Conservation (phyloP, 805 yeast genomes). For the Maudiozyma barnettii region DNA sequence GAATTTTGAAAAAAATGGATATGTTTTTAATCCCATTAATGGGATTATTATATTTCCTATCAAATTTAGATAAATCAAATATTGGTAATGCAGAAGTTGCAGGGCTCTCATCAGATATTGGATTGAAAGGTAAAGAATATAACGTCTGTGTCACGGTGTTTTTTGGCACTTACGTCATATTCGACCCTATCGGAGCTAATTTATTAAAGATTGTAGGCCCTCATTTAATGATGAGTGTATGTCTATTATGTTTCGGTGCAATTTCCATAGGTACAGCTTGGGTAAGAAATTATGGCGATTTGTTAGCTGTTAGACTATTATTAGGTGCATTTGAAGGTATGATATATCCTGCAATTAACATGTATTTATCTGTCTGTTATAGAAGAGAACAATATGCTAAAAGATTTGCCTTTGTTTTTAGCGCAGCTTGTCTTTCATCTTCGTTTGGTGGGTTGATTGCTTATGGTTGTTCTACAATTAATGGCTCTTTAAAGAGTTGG, state of each 20-base stretch:
- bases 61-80: constrained; percentile 45
- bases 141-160: constrained; percentile 38
- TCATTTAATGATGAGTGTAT: constrained; percentile 28
- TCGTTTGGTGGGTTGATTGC: constrained; percentile 50
- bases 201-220: constrained; percentile 32
- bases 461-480: constrained; percentile 36
- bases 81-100: constrained; percentile 52
- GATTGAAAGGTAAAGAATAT: constrained; percentile 33
- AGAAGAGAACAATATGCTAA: constrained; percentile 40
- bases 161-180: constrained; percentile 36
- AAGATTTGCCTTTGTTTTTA: constrained; percentile 40
- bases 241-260: constrained; percentile 31
- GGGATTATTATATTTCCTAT: constrained; percentile 35
- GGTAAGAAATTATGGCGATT: constrained; percentile 33
- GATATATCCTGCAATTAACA: constrained; percentile 40
- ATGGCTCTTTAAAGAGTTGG: constrained; percentile 39
- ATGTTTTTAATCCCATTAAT: constrained; percentile 35
- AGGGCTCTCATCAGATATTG: constrained; percentile 37
- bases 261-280: constrained; percentile 37
- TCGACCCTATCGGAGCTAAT: constrained; percentile 34
- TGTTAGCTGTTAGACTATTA: constrained; percentile 39
- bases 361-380: constrained; percentile 40
- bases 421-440: constrained; percentile 44
- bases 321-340: constrained; percentile 46
- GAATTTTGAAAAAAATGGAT: constrained; percentile 36